phyloP scores from a whole-genome alignment of 441 rosid species.

The Rhodomyrtus psidioides region DNA sequence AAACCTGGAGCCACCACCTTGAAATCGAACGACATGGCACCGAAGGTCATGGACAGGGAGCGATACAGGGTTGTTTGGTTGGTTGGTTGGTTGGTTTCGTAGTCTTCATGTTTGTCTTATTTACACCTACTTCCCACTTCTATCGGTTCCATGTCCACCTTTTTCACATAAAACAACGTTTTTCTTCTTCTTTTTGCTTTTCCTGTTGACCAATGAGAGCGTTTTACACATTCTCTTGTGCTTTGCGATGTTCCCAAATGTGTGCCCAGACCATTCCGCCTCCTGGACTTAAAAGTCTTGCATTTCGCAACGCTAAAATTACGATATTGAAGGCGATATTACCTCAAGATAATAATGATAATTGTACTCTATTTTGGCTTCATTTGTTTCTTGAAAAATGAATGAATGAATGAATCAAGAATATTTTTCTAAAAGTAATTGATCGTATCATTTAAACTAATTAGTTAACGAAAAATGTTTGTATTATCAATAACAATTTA shows the following conservation, averaged over 20 bases:
- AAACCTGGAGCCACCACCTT: constrained; percentile 25
- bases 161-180: not conserved
- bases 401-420: not conserved
- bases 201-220: not conserved
- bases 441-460: not conserved
- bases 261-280: not conserved
- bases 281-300: not conserved
- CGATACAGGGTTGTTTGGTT: not conserved
- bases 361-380: not conserved
- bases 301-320: not conserved
- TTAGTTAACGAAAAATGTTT: not conserved
- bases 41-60: not conserved
- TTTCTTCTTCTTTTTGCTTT: not conserved
- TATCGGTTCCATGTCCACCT: not conserved
- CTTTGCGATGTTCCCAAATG: not conserved
- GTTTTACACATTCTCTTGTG: not conserved
- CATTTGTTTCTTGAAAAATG: not conserved
- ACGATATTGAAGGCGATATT: not conserved
- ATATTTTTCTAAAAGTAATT: not conserved
- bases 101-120: not conserved
- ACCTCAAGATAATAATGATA: not conserved
- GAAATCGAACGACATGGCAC: constrained; percentile 20
- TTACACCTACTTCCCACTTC: not conserved
- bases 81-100: not conserved
- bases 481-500: not conserved